These are phyloP conservation scores for Cladorrhinum sp. DNA, from an alignment of 2,329 filamentous ascomycete genomes.

Conservation along the genomic window DNA sequence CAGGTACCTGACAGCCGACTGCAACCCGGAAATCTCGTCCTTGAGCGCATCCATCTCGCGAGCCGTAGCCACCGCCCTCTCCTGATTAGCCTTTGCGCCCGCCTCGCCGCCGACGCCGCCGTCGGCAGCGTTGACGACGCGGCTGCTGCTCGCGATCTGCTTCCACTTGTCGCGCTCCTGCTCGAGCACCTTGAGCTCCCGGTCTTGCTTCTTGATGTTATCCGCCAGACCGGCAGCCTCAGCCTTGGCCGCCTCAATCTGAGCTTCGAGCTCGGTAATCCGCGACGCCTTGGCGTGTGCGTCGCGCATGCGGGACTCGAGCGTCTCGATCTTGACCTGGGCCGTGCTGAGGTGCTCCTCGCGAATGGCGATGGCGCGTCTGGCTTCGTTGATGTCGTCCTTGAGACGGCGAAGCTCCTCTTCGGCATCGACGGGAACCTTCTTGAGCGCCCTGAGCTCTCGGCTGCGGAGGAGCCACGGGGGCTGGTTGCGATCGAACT, in stretches of 20 bases:
- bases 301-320: constrained; percentile 83
- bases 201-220: constrained; percentile 64
- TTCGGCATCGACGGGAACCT: constrained; percentile 75
- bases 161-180: constrained; percentile 68
- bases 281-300: constrained; percentile 72
- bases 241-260: constrained; percentile 52
- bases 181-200: constrained; percentile 63
- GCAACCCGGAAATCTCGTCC: constrained; percentile 61
- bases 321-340: constrained; percentile 87
- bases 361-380: constrained; percentile 66
- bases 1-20: constrained; percentile 65
- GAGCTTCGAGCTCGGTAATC: constrained; percentile 62
- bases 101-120: constrained; percentile 37
- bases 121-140: constrained; percentile 45
- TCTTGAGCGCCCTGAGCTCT: constrained; percentile 79
- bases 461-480: constrained; percentile 84
- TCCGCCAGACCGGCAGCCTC: constrained; percentile 55
- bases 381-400: constrained; percentile 75
- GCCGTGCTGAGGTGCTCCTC: constrained; percentile 84
- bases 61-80: constrained; percentile 66
- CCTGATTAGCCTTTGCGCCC: constrained; percentile 56
- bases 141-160: constrained; percentile 63
- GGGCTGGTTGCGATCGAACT: constrained; percentile 71
- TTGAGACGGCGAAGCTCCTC: constrained; percentile 78
- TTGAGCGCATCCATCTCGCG: constrained; percentile 71